A percentile compares a stretch with the other conserved stretches of the same genome.
Evolutionary conservation across 2,329 filamentous ascomycete genomes (phyloP).

Genomic region (Diplodia mutila): DNA sequence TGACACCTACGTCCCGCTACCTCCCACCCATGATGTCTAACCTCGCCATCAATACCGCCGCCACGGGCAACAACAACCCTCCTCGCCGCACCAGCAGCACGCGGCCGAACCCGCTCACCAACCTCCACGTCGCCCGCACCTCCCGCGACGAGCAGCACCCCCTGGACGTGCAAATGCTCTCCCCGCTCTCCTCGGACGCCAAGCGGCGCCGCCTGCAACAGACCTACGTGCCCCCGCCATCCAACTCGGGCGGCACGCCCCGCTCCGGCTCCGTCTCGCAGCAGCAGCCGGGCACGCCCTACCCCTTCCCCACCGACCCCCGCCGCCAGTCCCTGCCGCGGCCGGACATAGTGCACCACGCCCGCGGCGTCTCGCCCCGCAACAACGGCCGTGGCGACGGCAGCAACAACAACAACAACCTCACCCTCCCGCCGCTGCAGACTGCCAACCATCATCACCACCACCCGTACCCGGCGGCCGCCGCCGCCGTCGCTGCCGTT

Average conservation of each 20-base stretch:
- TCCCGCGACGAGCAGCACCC: conserved; percentile 10
- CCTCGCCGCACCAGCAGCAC: not conserved
- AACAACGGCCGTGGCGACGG: conserved; percentile 35
- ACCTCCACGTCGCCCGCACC: conserved; percentile 33
- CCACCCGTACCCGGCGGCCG: not conserved
- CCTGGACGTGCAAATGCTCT: conserved; percentile 3
- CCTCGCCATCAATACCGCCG: conserved; percentile 43
- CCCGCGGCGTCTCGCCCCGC: conserved; percentile 44
- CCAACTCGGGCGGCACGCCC: conserved; percentile 52
- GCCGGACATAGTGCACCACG: conserved; percentile 32
- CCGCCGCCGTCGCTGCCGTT: not conserved
- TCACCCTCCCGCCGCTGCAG: conserved; percentile 60
- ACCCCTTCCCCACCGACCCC: conserved; percentile 38
- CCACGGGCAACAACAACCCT: conserved; percentile 7
- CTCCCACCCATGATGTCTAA: conserved; percentile 44
- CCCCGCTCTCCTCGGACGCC: conserved; percentile 38
- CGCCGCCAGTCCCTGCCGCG: conserved; percentile 41
- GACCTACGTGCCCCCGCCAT: conserved; percentile 46
- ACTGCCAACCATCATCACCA: conserved; percentile 34
- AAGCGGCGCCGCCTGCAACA: conserved; percentile 42
- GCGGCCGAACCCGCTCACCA: conserved; percentile 28
- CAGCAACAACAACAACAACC: conserved; percentile 44
- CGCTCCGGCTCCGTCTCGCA: conserved; percentile 57
- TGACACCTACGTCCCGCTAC: conserved; percentile 40
- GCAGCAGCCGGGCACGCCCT: conserved; percentile 58